Evolutionary conservation across 2,329 filamentous ascomycete species (phyloP), one percentile per base, ranked within the genome.

Genomic region (Arthrobotrys sinensis): DNA sequence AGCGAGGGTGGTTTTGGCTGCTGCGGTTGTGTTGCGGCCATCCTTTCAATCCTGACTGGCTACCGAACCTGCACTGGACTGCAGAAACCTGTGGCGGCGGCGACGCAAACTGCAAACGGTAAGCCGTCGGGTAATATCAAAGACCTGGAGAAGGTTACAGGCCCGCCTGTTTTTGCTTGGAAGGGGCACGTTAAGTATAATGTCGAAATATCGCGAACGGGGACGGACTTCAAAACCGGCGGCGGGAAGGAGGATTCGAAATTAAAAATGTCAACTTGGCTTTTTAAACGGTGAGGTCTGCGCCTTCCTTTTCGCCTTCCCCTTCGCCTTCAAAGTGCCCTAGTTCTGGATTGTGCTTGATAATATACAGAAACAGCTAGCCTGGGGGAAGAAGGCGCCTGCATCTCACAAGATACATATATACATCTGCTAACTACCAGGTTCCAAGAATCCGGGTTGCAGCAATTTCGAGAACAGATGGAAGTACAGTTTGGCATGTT

Each of bases 391-490:
- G 40, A 45, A 16, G 34, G 34, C 60, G 62, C 69, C 62, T 75
- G 70, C 70, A 65, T 65, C 63, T 63, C 52, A 50, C 53, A 48
- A 66, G 48, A 60, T 10, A 40, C 24, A 12, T 21, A 60, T 24
- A 24, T 36, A 21, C 2, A 24, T 43, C 7, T 21, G 40, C 11
- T 43, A 55, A 3, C 8, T 12, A 48, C 45, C 43, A 40, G 36
- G 46, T 68, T 64, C 67, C 75, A 78, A 72, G 75, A 72, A 63
- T 67, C 45, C 62, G 75, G 62, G 75, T 38, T 78, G 67, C 67
- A 72, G 48, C 28, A 28, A 6, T 40, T 19, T 60, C 53, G 53
- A 40, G 16, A 57, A 40, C n/a, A 57, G 1, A 16, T 3, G 19
- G 55, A 60, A 60, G 55, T 43, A 36, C 43, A 62, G 46, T 64